Conservation (phyloP, 306 rosid species). For the Trifolium dubium region DNA sequence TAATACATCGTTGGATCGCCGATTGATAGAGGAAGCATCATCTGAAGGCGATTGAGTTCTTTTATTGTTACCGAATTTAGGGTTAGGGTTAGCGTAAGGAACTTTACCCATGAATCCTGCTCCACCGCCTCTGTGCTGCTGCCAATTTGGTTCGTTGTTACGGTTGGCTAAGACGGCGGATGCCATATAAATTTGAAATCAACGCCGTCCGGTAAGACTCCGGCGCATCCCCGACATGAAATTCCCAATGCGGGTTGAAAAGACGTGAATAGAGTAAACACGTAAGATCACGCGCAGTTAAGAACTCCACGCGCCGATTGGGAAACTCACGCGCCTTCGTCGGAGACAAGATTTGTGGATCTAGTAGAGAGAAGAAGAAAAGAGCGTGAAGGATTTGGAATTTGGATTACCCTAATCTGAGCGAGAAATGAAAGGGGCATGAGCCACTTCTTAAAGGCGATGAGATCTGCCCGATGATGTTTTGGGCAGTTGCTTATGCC, state of each 20-base stretch:
- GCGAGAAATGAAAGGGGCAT: slow-evolving; percentile 58
- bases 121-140: slow-evolving; percentile 69
- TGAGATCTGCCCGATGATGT: slow-evolving; percentile 76
- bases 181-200: slow-evolving; percentile 59
- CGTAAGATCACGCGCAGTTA: slow-evolving; percentile 43
- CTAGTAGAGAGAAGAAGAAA: not conserved
- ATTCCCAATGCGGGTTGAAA: slow-evolving; percentile 48
- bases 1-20: slow-evolving; percentile 41
- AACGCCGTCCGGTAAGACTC: slow-evolving; percentile 39
- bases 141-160: slow-evolving; percentile 75
- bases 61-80: slow-evolving; percentile 53
- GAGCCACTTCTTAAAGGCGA: slow-evolving; percentile 80
- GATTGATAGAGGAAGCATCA: slow-evolving; percentile 83
- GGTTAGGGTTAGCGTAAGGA: slow-evolving; percentile 57
- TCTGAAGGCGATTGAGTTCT: slow-evolving; percentile 78
- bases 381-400: slow-evolving; percentile 53
- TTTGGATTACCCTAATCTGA: slow-evolving; percentile 70
- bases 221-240: slow-evolving; percentile 55
- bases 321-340: not conserved
- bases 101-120: slow-evolving; percentile 89
- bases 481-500: slow-evolving; percentile 44
- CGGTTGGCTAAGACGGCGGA: slow-evolving; percentile 83
- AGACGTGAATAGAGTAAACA: slow-evolving; percentile 40
- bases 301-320: slow-evolving; percentile 46
- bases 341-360: not conserved